Evolutionary conservation across 2,329 filamentous ascomycete genomes (phyloP).

Genomic region (Colletotrichum sp.): DNA sequence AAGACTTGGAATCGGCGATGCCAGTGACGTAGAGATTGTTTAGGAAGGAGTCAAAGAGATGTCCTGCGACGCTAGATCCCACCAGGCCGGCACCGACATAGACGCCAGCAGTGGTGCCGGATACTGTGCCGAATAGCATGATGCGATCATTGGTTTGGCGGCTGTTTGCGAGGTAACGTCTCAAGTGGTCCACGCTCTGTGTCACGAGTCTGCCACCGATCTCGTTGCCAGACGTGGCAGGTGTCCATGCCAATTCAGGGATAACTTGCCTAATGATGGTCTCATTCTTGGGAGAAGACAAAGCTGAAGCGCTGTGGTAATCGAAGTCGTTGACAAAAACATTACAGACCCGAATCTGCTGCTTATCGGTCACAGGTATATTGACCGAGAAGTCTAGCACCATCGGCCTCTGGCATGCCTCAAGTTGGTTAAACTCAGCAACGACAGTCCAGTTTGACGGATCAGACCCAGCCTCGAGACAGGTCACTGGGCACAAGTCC

Average conservation of each 20-base stretch:
- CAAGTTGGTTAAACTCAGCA: neutral
- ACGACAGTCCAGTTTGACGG: slow-evolving; percentile 12
- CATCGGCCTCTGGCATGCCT: neutral
- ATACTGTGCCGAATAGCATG: slow-evolving; percentile 8
- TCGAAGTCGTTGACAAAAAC: slow-evolving; percentile 4
- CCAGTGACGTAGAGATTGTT: neutral
- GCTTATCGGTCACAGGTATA: neutral
- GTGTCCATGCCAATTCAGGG: neutral
- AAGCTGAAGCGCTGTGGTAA: neutral
- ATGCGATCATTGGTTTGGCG: neutral
- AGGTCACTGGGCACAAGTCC: slow-evolving; percentile 8
- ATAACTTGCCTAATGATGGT: neutral
- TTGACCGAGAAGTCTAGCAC: neutral
- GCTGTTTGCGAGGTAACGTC: neutral
- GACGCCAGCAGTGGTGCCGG: slow-evolving; percentile 20
- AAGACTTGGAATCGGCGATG: slow-evolving; percentile 9
- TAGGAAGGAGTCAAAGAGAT: neutral
- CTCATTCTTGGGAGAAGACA: neutral
- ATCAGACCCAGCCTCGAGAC: neutral
- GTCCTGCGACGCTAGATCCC: slow-evolving; percentile 1
- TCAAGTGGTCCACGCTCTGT: slow-evolving; percentile 7
- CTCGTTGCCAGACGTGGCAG: slow-evolving; percentile 1
- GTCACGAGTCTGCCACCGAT: neutral
- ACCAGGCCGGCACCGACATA: slow-evolving; percentile 25
- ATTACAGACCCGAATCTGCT: slow-evolving; percentile 11